These are phyloP conservation scores for Pseudevernia furfuracea DNA, from an alignment of 495 filamentous ascomycete genomes.

Conservation along the genomic window DNA sequence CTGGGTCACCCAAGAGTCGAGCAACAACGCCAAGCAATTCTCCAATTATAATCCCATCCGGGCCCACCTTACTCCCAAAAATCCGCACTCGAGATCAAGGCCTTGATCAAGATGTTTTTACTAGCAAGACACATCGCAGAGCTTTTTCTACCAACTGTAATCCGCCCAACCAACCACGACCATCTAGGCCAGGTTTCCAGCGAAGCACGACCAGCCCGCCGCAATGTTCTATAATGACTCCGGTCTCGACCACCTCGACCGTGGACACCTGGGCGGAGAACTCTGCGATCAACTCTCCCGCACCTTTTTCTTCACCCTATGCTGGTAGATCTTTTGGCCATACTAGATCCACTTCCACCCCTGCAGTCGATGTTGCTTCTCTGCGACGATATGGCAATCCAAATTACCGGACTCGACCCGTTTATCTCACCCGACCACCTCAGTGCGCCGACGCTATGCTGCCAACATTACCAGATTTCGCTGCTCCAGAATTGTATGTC, in stretches of 20 bases:
- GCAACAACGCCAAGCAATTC: slow-evolving; percentile 61
- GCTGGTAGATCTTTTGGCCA: slow-evolving; percentile 44
- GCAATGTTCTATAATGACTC: slow-evolving; percentile 47
- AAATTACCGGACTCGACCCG: slow-evolving; percentile 69
- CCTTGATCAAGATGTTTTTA: slow-evolving; percentile 48
- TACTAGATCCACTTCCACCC: slow-evolving; percentile 57
- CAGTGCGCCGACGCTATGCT: slow-evolving; percentile 39
- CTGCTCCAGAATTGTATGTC: slow-evolving; percentile 31
- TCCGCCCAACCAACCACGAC: slow-evolving; percentile 40
- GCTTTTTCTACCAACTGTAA: slow-evolving; percentile 52
- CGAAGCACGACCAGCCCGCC: slow-evolving; percentile 61
- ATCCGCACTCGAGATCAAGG: slow-evolving; percentile 79
- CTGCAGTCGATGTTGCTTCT: slow-evolving; percentile 57
- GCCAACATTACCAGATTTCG: slow-evolving; percentile 39
- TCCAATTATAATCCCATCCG: slow-evolving; percentile 66
- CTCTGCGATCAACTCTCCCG: slow-evolving; percentile 53
- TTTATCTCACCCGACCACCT: slow-evolving; percentile 51
- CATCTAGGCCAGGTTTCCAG: slow-evolving; percentile 37
- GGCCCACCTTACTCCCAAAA: slow-evolving; percentile 76
- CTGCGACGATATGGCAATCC: slow-evolving; percentile 69
- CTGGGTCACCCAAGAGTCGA: slow-evolving; percentile 64
- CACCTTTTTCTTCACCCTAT: slow-evolving; percentile 48
- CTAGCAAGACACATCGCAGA: slow-evolving; percentile 42
- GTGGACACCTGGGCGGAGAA: slow-evolving; percentile 30
- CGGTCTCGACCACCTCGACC: slow-evolving; percentile 40